Percentiles rank a stretch among this genome's conserved stretches.
These are phyloP conservation scores for Penicillium crystallinum DNA, from an alignment of 495 filamentous ascomycete genomes.

Conservation along the genomic window DNA sequence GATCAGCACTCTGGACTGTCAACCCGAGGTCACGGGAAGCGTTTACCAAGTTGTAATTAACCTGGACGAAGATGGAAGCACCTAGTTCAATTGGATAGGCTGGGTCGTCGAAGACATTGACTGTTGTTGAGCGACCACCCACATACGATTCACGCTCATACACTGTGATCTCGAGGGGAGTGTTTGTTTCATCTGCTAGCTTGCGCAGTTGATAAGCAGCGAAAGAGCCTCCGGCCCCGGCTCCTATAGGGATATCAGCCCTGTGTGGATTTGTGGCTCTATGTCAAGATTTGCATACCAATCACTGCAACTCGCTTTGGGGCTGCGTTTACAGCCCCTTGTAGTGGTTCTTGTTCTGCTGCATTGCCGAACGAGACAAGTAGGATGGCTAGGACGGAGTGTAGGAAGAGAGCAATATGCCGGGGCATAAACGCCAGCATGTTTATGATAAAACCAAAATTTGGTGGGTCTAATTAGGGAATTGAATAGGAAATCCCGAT, in stretches of 20 bases:
- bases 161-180: conserved; percentile 71
- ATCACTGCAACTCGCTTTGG: conserved; percentile 45
- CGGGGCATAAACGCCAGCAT: neutral
- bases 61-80: conserved; percentile 84
- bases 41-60: conserved; percentile 76
- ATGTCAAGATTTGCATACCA: conserved; percentile 26
- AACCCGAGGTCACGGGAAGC: conserved; percentile 72
- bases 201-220: conserved; percentile 76
- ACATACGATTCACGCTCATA: conserved; percentile 78
- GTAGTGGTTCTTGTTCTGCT: conserved; percentile 25
- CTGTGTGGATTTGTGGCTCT: neutral
- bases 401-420: neutral
- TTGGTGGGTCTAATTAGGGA: neutral
- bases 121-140: conserved; percentile 85
- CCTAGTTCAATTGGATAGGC: conserved; percentile 76
- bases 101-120: conserved; percentile 70
- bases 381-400: conserved; percentile 9
- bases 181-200: conserved; percentile 52
- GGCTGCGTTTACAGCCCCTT: conserved; percentile 6
- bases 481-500: neutral
- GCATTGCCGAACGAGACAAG: conserved; percentile 18
- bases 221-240: conserved; percentile 84
- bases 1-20: conserved; percentile 29
- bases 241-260: conserved; percentile 52
- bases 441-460: neutral